A percentile compares a stretch with the other conserved stretches of the same genome.
Evolutionary conservation across 2,329 filamentous ascomycete genomes (phyloP).

Genomic region (Trichoderma arundinaceum): DNA sequence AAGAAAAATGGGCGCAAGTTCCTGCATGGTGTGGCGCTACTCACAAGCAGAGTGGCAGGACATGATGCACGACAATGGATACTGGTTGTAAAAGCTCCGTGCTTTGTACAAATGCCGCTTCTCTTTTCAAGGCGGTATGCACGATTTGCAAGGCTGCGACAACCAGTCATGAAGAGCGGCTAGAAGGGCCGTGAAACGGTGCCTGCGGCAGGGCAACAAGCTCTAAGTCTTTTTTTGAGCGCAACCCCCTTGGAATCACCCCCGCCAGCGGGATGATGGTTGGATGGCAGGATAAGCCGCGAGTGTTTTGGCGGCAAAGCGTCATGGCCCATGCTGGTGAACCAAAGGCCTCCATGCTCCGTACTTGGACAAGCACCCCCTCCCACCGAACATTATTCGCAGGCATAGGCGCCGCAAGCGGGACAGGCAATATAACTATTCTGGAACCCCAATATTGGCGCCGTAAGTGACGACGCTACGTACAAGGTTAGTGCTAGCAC

Average conservation of each 20-base stretch:
- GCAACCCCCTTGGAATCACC: neutral
- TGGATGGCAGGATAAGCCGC: neutral
- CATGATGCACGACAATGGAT: constrained; percentile 5
- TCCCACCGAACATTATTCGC: neutral
- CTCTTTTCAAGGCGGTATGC: neutral
- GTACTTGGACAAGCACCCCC: neutral
- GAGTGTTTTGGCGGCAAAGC: constrained; percentile 10
- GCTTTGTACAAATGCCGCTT: neutral
- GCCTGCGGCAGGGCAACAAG: constrained; percentile 11
- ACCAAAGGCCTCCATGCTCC: constrained; percentile 6
- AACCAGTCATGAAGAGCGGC: constrained; percentile 1
- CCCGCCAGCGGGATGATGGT: too few species aligned
- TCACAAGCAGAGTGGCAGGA: too few species aligned
- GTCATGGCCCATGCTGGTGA: constrained; percentile 14
- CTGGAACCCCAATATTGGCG: constrained; percentile 13
- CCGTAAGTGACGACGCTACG: neutral
- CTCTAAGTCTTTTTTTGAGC: neutral
- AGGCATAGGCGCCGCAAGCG: constrained; percentile 9
- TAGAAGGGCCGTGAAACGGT: constrained; percentile 13
- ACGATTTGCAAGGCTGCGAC: neutral
- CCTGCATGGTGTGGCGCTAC: constrained; percentile 6
- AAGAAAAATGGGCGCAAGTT: constrained; percentile 21
- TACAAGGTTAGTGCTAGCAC: neutral
- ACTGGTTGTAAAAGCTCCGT: too few species aligned
- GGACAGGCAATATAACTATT: constrained; percentile 10